Evolutionary conservation across 345 rosid genomes (phyloP).

Genomic region (Eucalyptus sp.): DNA sequence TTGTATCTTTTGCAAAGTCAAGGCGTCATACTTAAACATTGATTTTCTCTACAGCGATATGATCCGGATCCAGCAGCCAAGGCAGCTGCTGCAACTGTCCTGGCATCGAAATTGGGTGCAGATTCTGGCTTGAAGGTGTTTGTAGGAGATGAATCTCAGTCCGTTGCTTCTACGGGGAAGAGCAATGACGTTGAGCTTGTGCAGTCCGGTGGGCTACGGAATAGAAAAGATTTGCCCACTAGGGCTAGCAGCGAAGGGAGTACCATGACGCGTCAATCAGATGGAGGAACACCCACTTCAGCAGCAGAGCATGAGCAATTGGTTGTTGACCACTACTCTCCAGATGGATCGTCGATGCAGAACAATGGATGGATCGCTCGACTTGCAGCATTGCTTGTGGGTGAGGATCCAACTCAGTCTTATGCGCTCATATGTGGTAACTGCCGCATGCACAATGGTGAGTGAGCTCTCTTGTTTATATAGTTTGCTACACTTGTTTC

Average conservation of each 20-base stretch:
- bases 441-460: conserved; percentile 95
- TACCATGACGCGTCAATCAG: conserved; percentile 20
- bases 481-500: background rate
- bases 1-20: background rate
- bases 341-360: conserved; percentile 34
- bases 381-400: conserved; percentile 89
- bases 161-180: conserved; percentile 34
- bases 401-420: conserved; percentile 90
- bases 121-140: conserved; percentile 83
- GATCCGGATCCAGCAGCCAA: conserved; percentile 98
- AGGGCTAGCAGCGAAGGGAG: conserved; percentile 43
- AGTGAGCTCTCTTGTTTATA: conserved; percentile 1
- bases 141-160: conserved; percentile 53
- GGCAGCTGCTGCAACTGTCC: conserved; percentile 94
- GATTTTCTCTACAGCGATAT: conserved; percentile 53
- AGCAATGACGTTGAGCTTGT: conserved; percentile 53
- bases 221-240: conserved; percentile 42
- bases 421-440: conserved; percentile 92
- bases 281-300: conserved; percentile 28
- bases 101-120: conserved; percentile 91
- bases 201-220: conserved; percentile 63
- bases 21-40: background rate
- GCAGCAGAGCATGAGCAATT: conserved; percentile 33
- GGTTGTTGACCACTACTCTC: conserved; percentile 54
- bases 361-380: conserved; percentile 90